These are phyloP conservation scores for Platanus orientalis DNA, from an alignment of 164 flowering plant species.

Conservation along the genomic window DNA sequence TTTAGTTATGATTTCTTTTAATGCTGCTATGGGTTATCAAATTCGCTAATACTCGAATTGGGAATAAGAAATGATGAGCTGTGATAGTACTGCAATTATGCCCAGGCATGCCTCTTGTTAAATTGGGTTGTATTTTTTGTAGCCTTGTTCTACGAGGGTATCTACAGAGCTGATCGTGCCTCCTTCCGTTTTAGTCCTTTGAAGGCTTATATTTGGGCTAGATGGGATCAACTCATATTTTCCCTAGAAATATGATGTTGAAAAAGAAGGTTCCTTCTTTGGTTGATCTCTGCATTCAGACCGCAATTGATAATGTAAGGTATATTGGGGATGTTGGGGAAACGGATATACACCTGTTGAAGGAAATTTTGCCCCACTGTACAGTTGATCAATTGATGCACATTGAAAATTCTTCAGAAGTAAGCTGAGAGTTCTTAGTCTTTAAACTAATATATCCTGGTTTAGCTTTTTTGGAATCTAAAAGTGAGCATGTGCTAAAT, in stretches of 20 bases:
- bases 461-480: constrained; percentile 1
- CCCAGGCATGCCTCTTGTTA: not conserved
- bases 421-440: constrained; percentile 31
- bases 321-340: constrained; percentile 91
- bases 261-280: constrained; percentile 45
- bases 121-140: not conserved
- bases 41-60: no score
- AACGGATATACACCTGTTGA: constrained; percentile 61
- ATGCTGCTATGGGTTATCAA: not conserved
- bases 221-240: not conserved
- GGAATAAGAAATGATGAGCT: no score
- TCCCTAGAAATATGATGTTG: constrained; percentile 10
- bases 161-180: not conserved
- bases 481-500: not conserved
- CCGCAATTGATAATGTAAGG: constrained; percentile 65
- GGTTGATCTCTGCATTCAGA: constrained; percentile 65
- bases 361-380: constrained; percentile 76
- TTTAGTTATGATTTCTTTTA: not conserved
- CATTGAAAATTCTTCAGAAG: constrained; percentile 62
- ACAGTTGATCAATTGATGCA: constrained; percentile 75
- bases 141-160: not conserved
- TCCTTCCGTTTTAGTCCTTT: no score
- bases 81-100: no score
- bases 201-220: not conserved
- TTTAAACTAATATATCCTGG: not conserved